phyloP scores from a whole-genome alignment of 768 basidiomycete species.

The Amanita polypyramis region DNA sequence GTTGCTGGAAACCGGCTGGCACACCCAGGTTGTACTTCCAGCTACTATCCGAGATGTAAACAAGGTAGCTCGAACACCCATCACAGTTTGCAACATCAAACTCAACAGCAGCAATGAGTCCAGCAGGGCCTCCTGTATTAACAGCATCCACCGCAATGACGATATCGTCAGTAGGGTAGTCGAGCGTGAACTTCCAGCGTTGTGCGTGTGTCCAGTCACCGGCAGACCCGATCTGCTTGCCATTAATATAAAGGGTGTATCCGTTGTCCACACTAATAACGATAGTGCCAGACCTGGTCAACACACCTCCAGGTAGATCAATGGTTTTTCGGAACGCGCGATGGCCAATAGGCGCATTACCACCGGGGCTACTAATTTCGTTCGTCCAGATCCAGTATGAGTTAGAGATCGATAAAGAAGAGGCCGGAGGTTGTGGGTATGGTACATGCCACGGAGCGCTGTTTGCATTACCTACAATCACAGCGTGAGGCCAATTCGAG shows the following conservation, averaged over 20 bases:
- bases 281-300: not conserved
- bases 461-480: slow-evolving; percentile 14
- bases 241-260: slow-evolving; percentile 4
- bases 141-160: not conserved
- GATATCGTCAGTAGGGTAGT: not conserved
- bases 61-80: not conserved
- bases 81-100: not conserved
- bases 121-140: not conserved
- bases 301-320: not conserved
- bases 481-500: slow-evolving; percentile 19
- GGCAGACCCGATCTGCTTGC: not conserved
- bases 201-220: not conserved
- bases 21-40: not conserved
- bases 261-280: slow-evolving; percentile 3
- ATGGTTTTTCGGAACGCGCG: slow-evolving; percentile 3
- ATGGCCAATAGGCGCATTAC: slow-evolving; percentile 7
- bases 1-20: not conserved
- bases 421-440: slow-evolving; percentile 11
- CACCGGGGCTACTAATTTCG: slow-evolving; percentile 12
- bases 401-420: slow-evolving; percentile 14
- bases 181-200: not conserved
- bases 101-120: not conserved
- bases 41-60: not conserved
- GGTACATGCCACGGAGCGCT: slow-evolving; percentile 7
- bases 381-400: slow-evolving; percentile 25